Conservation (phyloP, 352 stramenopile species). For the Phytophthora europaea region DNA sequence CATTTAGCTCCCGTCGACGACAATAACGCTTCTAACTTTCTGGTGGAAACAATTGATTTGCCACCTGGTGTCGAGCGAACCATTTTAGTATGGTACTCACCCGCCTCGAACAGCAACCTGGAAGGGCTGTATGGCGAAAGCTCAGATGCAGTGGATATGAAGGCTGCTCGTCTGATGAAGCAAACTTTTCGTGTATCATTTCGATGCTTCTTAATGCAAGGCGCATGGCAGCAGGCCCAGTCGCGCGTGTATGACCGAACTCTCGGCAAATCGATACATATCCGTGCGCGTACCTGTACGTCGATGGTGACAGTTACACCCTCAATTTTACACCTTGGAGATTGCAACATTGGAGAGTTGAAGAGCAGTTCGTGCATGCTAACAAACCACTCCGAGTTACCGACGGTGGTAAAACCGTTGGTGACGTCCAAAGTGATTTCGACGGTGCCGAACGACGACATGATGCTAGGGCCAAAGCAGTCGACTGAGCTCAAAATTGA, state of each 20-base stretch:
- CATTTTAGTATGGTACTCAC: conserved; percentile 92
- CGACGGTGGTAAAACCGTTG: conserved; percentile 87
- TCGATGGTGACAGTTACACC: conserved; percentile 89
- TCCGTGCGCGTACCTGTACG: conserved; percentile 87
- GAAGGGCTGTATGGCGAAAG: conserved; percentile 53
- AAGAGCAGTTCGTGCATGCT: conserved; percentile 89
- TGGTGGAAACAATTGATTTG: conserved; percentile 91
- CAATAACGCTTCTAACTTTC: conserved; percentile 82
- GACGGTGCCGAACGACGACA: conserved; percentile 90
- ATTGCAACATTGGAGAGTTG: conserved; percentile 92
- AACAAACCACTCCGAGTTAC: conserved; percentile 91
- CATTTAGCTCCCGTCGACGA: conserved; percentile 62
- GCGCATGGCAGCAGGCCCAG: conserved; percentile 87
- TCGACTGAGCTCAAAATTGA: conserved; percentile 91
- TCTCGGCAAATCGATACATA: conserved; percentile 88
- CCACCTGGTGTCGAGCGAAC: conserved; percentile 87
- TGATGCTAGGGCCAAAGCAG: conserved; percentile 88
- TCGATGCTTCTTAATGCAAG: conserved; percentile 88
- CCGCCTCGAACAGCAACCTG: conserved; percentile 49
- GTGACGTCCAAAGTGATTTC: conserved; percentile 93
- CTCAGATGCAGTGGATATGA: conserved; percentile 80
- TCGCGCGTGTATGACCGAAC: conserved; percentile 88
- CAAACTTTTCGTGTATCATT: conserved; percentile 92
- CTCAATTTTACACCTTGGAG: conserved; percentile 86
- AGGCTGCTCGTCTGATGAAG: conserved; percentile 82